These are phyloP conservation scores for Prunus dulcis DNA, from an alignment of 306 rosid species.

Conservation along the genomic window DNA sequence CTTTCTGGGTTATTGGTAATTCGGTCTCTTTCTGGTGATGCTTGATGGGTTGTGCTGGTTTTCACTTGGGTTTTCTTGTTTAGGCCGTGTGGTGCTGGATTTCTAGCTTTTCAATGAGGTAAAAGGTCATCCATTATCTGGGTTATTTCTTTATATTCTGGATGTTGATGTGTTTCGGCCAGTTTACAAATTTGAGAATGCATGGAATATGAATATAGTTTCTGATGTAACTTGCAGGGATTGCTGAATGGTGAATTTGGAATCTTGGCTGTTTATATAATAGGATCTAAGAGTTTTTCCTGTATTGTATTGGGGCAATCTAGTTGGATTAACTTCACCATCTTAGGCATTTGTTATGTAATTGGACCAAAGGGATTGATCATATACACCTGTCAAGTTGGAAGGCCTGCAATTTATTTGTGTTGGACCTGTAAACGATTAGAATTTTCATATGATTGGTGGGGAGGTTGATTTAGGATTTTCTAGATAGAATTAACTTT, in stretches of 20 bases:
- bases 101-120: conserved; percentile 29
- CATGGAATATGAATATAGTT: conserved; percentile 21
- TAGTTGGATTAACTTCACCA: background rate
- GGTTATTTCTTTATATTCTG: background rate
- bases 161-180: background rate
- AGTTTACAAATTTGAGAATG: background rate
- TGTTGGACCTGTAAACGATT: background rate
- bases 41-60: background rate
- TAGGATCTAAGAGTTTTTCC: conserved; percentile 16
- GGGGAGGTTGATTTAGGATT: conserved; percentile 16
- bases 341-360: background rate
- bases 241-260: conserved; percentile 11
- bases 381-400: conserved; percentile 19
- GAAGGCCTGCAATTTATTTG: conserved; percentile 4
- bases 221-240: conserved; percentile 22
- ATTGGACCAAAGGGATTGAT: conserved; percentile 10
- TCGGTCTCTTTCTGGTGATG: background rate
- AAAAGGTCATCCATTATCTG: conserved; percentile 5
- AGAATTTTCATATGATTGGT: conserved; percentile 13
- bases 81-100: background rate
- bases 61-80: conserved; percentile 21
- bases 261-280: conserved; percentile 8
- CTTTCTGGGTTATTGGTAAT: background rate
- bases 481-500: conserved; percentile 17
- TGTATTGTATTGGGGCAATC: conserved; percentile 9